Conservation (phyloP, 352 stramenopile genomes). For the Phytophthora kernoviae region DNA sequence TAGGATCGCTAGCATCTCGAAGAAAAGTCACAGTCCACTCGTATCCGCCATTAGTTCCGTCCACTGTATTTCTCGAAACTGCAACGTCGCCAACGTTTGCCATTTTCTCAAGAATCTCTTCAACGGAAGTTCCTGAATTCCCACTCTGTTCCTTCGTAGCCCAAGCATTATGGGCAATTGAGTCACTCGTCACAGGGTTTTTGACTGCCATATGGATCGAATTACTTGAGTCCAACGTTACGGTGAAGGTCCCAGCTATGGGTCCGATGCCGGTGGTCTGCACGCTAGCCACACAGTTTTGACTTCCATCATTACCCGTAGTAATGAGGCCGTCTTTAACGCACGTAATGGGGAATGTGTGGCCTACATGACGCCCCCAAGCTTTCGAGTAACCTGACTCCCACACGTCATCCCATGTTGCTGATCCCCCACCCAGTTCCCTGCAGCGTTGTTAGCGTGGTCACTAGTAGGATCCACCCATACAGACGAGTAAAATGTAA, state of each 20-base stretch:
- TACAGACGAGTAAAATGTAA: constrained; percentile 94
- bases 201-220: constrained; percentile 77
- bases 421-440: constrained; percentile 92
- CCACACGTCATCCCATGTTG: constrained; percentile 91
- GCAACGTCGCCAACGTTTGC: constrained; percentile 93
- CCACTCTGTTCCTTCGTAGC: constrained; percentile 87
- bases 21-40: constrained; percentile 96
- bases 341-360: constrained; percentile 68
- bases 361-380: constrained; percentile 96
- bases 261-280: constrained; percentile 65
- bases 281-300: constrained; percentile 40
- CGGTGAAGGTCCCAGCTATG: constrained; percentile 91
- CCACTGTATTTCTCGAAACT: constrained; percentile 87
- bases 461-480: constrained; percentile 92
- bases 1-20: constrained; percentile 67
- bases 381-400: constrained; percentile 93
- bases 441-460: constrained; percentile 78
- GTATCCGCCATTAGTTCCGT: constrained; percentile 91
- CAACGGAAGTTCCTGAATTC: constrained; percentile 91
- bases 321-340: constrained; percentile 66
- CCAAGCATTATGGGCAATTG: constrained; percentile 94
- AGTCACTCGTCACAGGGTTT: constrained; percentile 63
- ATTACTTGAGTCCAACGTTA: constrained; percentile 86
- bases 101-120: constrained; percentile 96
- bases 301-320: constrained; percentile 51